Conservation (phyloP, 768 basidiomycete species). For the Epithele typhae region DNA sequence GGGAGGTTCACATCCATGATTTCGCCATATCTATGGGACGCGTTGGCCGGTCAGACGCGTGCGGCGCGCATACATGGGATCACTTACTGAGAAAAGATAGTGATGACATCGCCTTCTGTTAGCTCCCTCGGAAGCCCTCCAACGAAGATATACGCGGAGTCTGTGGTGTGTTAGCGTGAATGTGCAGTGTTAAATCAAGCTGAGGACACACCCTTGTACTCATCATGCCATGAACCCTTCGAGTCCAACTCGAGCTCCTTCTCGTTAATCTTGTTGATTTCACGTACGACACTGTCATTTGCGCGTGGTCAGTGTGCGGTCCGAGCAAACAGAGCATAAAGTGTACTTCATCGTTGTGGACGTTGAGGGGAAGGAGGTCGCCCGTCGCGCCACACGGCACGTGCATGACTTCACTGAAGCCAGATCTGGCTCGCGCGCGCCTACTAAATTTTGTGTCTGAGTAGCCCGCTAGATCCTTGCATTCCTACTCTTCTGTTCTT, state of each 20-base stretch:
- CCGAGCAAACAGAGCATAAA: too few species aligned
- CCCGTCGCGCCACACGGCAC: constrained; percentile 4
- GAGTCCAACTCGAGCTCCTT: constrained; percentile 78
- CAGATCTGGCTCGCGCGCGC: neutral
- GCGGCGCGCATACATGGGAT: neutral
- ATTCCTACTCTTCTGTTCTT: neutral
- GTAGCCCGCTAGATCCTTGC: constrained; percentile 8
- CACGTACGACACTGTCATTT: constrained; percentile 72
- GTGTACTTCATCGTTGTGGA: constrained; percentile 65
- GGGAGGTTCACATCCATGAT: constrained; percentile 94
- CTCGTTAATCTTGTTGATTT: constrained; percentile 93
- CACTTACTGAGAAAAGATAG: constrained; percentile 94
- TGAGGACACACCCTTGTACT: constrained; percentile 73
- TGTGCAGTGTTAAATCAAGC: neutral
- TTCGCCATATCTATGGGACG: constrained; percentile 78
- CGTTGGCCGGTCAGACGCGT: too few species aligned
- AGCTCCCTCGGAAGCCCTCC: constrained; percentile 86
- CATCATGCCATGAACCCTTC: constrained; percentile 88
- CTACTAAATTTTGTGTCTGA: constrained; percentile 15
- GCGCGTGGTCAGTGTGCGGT: neutral
- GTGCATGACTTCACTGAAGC: constrained; percentile 6
- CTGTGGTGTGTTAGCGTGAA: constrained; percentile 31
- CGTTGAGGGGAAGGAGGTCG: constrained; percentile 1
- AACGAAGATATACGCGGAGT: constrained; percentile 93
- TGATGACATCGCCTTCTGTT: constrained; percentile 96